A percentile compares a stretch with the other conserved stretches of the same genome.
These are phyloP conservation scores for Fusarium sp. DNA, from an alignment of 2,329 filamentous ascomycete species.

Conservation along the genomic window DNA sequence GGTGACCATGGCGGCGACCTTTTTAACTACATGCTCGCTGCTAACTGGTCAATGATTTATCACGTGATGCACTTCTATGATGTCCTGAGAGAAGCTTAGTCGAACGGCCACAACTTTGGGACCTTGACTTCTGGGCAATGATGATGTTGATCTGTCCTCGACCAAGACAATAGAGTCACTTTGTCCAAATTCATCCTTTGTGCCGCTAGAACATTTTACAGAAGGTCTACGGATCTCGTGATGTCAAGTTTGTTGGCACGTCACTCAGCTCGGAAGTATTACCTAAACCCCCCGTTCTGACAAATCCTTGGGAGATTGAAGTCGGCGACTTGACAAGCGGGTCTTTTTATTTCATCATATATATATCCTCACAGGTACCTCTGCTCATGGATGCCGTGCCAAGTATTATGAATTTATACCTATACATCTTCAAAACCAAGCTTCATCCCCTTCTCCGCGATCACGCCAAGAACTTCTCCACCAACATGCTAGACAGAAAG, in stretches of 20 bases:
- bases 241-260: neutral
- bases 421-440: too few species aligned
- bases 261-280: neutral
- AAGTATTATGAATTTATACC: too few species aligned
- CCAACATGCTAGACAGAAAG: too few species aligned
- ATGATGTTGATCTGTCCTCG: neutral
- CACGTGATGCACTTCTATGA: too few species aligned
- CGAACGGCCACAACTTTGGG: neutral
- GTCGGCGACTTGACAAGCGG: neutral
- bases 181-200: neutral
- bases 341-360: neutral
- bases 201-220: neutral
- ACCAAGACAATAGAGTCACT: too few species aligned
- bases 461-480: too few species aligned
- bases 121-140: neutral
- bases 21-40: too few species aligned
- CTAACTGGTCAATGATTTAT: too few species aligned
- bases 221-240: neutral
- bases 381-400: too few species aligned
- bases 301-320: neutral
- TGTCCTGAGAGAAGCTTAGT: neutral
- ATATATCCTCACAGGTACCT: too few species aligned
- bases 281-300: neutral
- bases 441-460: too few species aligned
- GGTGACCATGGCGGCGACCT: too few species aligned